Percentiles rank a stretch among this genome's conserved stretches.
Evolutionary conservation across 805 yeast genomes (phyloP).

Genomic region (Jamesozyma spencerorum): DNA sequence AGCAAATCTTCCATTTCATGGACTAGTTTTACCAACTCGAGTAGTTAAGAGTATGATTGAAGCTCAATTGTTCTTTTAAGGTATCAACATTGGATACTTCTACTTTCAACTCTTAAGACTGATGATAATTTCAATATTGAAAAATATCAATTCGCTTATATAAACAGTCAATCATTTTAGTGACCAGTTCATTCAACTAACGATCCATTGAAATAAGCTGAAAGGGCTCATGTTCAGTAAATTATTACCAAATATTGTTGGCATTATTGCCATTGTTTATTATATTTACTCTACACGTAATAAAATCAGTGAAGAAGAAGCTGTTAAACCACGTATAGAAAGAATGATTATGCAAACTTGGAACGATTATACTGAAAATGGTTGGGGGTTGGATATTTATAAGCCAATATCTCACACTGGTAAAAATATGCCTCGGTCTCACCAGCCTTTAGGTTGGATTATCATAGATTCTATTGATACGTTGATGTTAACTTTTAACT

Average conservation of each 20-base stretch:
- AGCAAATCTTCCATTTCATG: too few species aligned
- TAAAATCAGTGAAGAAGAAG: background rate
- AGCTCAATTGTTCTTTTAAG: too few species aligned
- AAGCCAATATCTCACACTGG: conserved; percentile 56
- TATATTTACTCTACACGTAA: background rate
- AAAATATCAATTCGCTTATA: too few species aligned
- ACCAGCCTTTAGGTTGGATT: conserved; percentile 79
- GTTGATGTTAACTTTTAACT: conserved; percentile 61
- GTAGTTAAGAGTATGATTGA: too few species aligned
- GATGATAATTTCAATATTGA: too few species aligned
- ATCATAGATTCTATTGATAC: conserved; percentile 85
- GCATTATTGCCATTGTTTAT: background rate
- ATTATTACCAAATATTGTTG: background rate
- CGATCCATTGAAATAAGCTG: too few species aligned
- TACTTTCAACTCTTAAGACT: too few species aligned
- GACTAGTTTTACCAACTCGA: too few species aligned
- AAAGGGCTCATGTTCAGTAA: too few species aligned
- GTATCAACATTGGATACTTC: too few species aligned
- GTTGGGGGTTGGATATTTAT: conserved; percentile 79
- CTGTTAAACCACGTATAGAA: conserved; percentile 37
- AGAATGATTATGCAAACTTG: conserved; percentile 67
- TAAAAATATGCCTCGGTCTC: conserved; percentile 61
- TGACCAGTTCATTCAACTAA: too few species aligned
- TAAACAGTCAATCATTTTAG: too few species aligned
- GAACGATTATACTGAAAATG: conserved; percentile 58